Evolutionary conservation across 2,329 filamentous ascomycete genomes (phyloP).

Genomic region (Huntiella moniliformis): DNA sequence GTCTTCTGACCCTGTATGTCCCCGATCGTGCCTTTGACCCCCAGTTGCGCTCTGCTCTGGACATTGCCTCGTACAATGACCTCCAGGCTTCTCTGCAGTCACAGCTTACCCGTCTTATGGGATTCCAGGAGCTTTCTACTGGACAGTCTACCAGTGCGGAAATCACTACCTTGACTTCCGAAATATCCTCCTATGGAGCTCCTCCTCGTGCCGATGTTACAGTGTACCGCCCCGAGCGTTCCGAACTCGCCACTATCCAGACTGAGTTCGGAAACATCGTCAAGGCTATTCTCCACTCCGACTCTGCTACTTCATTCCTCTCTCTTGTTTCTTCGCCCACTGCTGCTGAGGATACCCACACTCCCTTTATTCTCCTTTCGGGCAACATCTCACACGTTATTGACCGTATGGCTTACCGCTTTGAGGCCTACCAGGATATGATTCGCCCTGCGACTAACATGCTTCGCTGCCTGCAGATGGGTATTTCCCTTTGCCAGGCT

Average conservation of each 20-base stretch:
- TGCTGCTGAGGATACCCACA: slow-evolving; percentile 17
- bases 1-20: slow-evolving; percentile 61
- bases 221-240: slow-evolving; percentile 52
- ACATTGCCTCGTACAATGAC: slow-evolving; percentile 37
- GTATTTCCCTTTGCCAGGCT: slow-evolving; percentile 43
- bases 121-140: slow-evolving; percentile 49
- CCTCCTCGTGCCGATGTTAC: slow-evolving; percentile 44
- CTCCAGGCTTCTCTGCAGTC: slow-evolving; percentile 34
- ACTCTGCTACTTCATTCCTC: slow-evolving; percentile 16
- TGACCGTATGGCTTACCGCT: slow-evolving; percentile 47
- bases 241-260: slow-evolving; percentile 54
- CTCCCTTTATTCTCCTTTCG: slow-evolving; percentile 31
- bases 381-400: slow-evolving; percentile 49
- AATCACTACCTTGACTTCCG: slow-evolving; percentile 39
- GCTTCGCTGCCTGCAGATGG: slow-evolving; percentile 59
- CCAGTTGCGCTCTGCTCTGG: slow-evolving; percentile 44
- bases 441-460: slow-evolving; percentile 61
- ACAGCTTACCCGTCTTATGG: slow-evolving; percentile 39
- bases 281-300: slow-evolving; percentile 36
- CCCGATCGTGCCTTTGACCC: slow-evolving; percentile 80
- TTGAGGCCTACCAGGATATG: slow-evolving; percentile 70
- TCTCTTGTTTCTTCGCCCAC: slow-evolving; percentile 10
- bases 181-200: slow-evolving; percentile 44
- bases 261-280: slow-evolving; percentile 67
- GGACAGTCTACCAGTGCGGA: slow-evolving; percentile 51